A percentile compares a stretch with the other conserved stretches of the same genome.
Evolutionary conservation across 331 rosid genomes (phyloP).

Genomic region (Malus hybrid): DNA sequence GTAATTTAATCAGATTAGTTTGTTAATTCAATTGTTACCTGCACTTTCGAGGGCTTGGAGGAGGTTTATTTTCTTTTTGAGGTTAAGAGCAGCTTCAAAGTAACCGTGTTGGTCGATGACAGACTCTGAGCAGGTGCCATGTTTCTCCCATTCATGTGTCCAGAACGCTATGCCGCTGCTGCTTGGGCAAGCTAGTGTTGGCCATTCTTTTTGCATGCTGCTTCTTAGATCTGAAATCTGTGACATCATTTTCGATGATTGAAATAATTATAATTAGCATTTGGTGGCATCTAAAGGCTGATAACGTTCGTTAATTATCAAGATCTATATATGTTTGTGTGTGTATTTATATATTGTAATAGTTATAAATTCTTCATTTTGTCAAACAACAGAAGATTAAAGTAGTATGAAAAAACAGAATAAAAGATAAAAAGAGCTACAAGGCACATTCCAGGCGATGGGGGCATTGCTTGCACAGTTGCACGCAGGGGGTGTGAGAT

Average conservation of each 20-base stretch:
- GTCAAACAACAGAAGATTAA: background rate
- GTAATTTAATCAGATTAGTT: background rate
- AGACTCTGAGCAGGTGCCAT: constrained; percentile 85
- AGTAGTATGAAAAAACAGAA: background rate
- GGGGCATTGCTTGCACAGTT: constrained; percentile 1
- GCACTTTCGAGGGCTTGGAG: constrained; percentile 48
- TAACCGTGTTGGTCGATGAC: constrained; percentile 60
- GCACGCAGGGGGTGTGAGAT: background rate
- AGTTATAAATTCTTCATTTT: background rate
- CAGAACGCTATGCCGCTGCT: constrained; percentile 54
- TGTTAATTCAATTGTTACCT: constrained; percentile 20
- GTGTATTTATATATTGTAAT: too few species aligned
- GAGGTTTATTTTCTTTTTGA: constrained; percentile 45
- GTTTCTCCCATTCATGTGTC: constrained; percentile 88
- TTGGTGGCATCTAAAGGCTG: too few species aligned
- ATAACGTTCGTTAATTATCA: background rate
- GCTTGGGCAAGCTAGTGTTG: constrained; percentile 84
- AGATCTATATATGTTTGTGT: too few species aligned
- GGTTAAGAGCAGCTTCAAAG: constrained; percentile 50
- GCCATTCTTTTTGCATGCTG: constrained; percentile 54
- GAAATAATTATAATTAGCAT: too few species aligned
- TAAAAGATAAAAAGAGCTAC: background rate
- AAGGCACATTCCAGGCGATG: background rate
- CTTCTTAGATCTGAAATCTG: constrained; percentile 41
- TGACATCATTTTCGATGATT: background rate